Evolutionary conservation across 2,329 filamentous ascomycete genomes (phyloP), one percentile per base, ranked within the genome.

Genomic region (Alternaria angustiovoidea): DNA sequence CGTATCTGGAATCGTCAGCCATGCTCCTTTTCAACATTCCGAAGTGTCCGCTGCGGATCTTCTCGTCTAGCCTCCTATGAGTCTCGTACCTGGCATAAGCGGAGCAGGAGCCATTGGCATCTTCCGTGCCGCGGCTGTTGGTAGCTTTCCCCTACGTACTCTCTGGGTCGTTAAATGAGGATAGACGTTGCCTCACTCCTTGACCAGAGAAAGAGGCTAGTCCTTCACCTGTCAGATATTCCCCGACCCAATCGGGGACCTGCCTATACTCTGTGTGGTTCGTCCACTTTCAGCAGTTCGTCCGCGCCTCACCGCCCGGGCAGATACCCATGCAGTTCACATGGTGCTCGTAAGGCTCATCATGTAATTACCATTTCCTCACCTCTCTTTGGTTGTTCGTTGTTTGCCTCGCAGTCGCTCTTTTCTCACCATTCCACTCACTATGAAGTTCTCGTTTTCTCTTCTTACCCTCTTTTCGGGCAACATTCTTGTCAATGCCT

Each of bases 371-470:
- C 46, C n/a, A 49, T 42, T 49, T 28, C 7, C 32, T 53, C 42
- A 16, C 32, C 36, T 51, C 55, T 46, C 49, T 43, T 57, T 52
- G 22, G 43, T 44, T 20, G 12, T 12, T 16, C 16, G 20, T 16
- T 22, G 16, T 18, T 54, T 32, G 18, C 43, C 46, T 46, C 26
- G 32, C 54, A 30, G 28, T 18, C 41, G 20, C 12, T 38, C 32
- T 57, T 32, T 46, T 43, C 34, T 36, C n/a, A 43, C 24, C 36
- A 22, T 46, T 36, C 36, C 54, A 26, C 44, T 54, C 59, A 48
- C 46, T 26, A 71, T 71, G 69, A 71, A 62, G 42, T 52, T 66
- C 18, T 59, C 53, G 12, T 44, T 51, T 42, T 43, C 55, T 8
- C 34, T 70, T 44, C 32, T 66, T 20, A 49, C 57, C 11, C 53